These are phyloP conservation scores for Podosphaera fusca DNA, from an alignment of 2,329 filamentous ascomycete genomes.

Conservation along the genomic window DNA sequence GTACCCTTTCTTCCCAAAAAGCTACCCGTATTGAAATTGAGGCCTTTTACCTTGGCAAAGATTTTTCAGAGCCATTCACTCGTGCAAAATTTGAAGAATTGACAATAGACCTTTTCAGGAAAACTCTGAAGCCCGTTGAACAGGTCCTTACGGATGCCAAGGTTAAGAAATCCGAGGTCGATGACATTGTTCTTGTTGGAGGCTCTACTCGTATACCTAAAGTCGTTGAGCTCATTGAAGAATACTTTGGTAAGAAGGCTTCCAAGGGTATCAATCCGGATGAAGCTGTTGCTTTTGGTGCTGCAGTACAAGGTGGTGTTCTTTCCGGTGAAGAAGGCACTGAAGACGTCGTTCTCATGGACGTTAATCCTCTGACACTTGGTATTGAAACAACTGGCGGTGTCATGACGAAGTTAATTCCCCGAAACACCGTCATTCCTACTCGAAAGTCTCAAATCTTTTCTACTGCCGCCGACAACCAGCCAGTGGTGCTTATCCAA, in stretches of 20 bases:
- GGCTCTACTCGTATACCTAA: conserved; percentile 98
- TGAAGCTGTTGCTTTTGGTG: conserved; percentile 94
- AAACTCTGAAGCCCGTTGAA: conserved; percentile 95
- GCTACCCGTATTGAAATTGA: conserved; percentile 90
- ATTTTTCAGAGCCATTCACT: conserved; percentile 95
- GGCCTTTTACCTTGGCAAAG: conserved; percentile 85
- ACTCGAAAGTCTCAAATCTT: conserved; percentile 97
- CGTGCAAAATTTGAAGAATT: conserved; percentile 98
- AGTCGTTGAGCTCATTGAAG: conserved; percentile 82
- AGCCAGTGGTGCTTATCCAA: conserved; percentile 85
- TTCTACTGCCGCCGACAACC: conserved; percentile 90
- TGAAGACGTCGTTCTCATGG: conserved; percentile 72
- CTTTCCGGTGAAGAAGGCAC: conserved; percentile 72
- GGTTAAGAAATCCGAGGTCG: conserved; percentile 82
- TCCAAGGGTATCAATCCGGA: conserved; percentile 99
- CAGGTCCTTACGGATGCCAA: conserved; percentile 97
- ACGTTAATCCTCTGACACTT: conserved; percentile 87
- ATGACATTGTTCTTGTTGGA: conserved; percentile 94
- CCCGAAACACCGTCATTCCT: conserved; percentile 81
- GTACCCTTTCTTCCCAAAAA: conserved; percentile 85
- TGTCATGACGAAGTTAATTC: conserved; percentile 93
- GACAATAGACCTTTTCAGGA: conserved; percentile 98
- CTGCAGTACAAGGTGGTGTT: conserved; percentile 90
- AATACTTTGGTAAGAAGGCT: conserved; percentile 95
- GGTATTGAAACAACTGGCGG: conserved; percentile 95